Evolutionary conservation across 805 yeast genomes (phyloP), one percentile per base, ranked within the genome.

Genomic region (Barnettozyma salicaria): DNA sequence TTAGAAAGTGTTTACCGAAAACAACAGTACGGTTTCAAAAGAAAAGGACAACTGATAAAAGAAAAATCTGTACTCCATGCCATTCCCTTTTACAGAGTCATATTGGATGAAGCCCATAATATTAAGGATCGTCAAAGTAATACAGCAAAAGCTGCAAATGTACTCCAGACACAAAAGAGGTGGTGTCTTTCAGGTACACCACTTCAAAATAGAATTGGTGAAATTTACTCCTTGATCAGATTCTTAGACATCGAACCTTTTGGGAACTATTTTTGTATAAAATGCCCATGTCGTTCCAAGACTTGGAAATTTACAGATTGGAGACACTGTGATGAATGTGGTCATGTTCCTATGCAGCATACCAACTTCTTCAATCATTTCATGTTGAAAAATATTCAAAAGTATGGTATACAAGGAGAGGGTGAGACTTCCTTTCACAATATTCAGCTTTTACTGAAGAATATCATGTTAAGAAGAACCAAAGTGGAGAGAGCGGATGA

Each of bases 181-280:
- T 85, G 96, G 83, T 92, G 99, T 60, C 59, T 92, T 21, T 76
- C 95, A 4, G 99, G 99, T 49, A 92, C 99, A 0, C 98, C 99
- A 1, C 65, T 92, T 45, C 99, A 92, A 53, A 92, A 92, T 58
- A 70, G 97, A 44, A 89, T 92, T 53, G 98, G 98, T 30, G 99
- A 92, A 63, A 73, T 92, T 68, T 92, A 92, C 59, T 89, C 97
- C 1, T 64, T 92, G 55, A 81, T 92, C 40, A 68, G 97, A 51
- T 92, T 87, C 54, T 61, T 92, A 62, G 76, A 80, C 47, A 68
- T 90, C 26, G 75, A 77, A 32, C 99, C 99, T 8, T 89, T 87
- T 59, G 81, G 90, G 45, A 72, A 78, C 39, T 92, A 92, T 61
- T 90, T 77, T 51, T 92, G 99, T 64, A 85, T 94, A n/a, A 81